Evolutionary conservation across 306 rosid species (phyloP).

Genomic region (Rosa chinensis): DNA sequence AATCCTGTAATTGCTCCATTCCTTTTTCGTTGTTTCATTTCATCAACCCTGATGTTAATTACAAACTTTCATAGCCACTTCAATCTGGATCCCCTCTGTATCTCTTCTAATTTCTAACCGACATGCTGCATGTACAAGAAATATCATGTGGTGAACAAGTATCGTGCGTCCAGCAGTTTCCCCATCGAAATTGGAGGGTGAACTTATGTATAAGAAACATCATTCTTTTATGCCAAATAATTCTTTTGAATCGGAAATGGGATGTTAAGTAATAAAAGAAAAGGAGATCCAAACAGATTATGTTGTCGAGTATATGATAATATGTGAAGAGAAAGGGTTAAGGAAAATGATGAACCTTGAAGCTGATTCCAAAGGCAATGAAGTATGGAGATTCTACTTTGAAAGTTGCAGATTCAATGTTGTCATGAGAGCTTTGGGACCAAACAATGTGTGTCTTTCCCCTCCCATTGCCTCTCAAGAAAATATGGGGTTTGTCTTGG

Average conservation of each 20-base stretch:
- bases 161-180: not conserved
- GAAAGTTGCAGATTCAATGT: conserved; percentile 70
- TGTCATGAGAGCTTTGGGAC: conserved; percentile 76
- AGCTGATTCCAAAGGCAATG: conserved; percentile 80
- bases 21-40: not conserved
- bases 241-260: not conserved
- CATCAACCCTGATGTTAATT: not conserved
- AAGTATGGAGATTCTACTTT: conserved; percentile 50
- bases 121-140: not conserved
- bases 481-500: conserved; percentile 57
- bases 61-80: not conserved
- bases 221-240: not conserved
- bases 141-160: not conserved
- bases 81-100: not conserved
- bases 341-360: conserved; percentile 50
- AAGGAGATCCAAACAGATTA: not conserved
- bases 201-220: not conserved
- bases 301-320: not conserved
- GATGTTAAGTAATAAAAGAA: not conserved
- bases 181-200: not conserved
- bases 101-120: not conserved
- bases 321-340: not conserved
- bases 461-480: conserved; percentile 86
- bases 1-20: not conserved
- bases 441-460: conserved; percentile 67